Evolutionary conservation across 257 asterid genomes (phyloP).

Genomic region (Henckelia pumila): DNA sequence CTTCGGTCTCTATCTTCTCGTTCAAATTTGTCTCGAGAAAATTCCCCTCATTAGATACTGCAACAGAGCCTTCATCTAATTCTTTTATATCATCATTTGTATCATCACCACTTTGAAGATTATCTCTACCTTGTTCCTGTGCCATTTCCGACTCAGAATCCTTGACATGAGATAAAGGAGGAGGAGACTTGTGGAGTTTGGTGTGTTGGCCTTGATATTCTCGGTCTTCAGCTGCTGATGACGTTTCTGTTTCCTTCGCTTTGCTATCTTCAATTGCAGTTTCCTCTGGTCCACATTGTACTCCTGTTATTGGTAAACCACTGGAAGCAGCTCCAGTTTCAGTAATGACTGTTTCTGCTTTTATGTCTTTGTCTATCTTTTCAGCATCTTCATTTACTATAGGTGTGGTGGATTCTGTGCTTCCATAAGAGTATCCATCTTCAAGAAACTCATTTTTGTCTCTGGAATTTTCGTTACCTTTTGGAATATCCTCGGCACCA

Average conservation of each 20-base stretch:
- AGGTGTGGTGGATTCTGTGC: conserved; percentile 16
- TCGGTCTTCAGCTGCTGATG: conserved; percentile 20
- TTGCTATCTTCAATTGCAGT: conserved; percentile 15
- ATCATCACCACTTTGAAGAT: conserved; percentile 23
- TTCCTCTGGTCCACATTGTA: conserved; percentile 20
- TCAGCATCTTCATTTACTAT: conserved; percentile 11
- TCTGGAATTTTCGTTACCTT: conserved; percentile 15
- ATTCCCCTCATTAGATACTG: conserved; percentile 25
- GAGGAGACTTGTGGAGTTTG: conserved; percentile 21
- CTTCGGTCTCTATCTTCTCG: conserved; percentile 17
- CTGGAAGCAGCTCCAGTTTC: conserved; percentile 19
- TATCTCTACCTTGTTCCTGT: conserved; percentile 14
- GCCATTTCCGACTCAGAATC: conserved; percentile 17
- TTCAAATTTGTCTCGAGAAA: conserved; percentile 13
- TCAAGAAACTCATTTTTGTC: conserved; percentile 19
- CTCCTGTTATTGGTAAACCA: conserved; percentile 22
- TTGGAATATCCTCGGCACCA: conserved; percentile 19
- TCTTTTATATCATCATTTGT: conserved; percentile 22
- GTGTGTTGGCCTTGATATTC: conserved; percentile 23
- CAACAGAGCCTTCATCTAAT: conserved; percentile 24
- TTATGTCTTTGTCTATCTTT: conserved; percentile 23
- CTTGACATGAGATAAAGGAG: conserved; percentile 27
- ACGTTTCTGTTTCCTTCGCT: conserved; percentile 13
- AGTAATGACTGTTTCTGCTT: conserved; percentile 16
- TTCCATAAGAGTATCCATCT: conserved; percentile 20